A percentile compares a stretch with the other conserved stretches of the same genome.
Conservation (phyloP, 139 green algal species). For the Chlorella vulgaris region DNA sequence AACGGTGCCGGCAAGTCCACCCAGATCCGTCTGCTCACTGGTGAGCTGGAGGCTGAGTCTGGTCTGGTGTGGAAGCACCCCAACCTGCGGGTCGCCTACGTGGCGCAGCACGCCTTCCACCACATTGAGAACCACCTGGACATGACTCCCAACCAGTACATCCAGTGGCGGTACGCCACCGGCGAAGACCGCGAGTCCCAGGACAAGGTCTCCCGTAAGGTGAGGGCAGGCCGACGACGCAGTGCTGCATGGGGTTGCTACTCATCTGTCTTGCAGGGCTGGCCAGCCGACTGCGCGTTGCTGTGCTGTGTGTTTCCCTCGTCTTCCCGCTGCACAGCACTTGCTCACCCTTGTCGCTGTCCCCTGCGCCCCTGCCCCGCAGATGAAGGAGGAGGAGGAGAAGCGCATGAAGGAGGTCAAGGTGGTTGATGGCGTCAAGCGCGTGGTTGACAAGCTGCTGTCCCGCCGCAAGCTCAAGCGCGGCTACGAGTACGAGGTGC, state of each 20-base stretch:
- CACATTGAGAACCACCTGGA: slow-evolving; percentile 80
- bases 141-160: slow-evolving; percentile 74
- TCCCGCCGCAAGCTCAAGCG: slow-evolving; percentile 67
- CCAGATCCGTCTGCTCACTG: slow-evolving; percentile 67
- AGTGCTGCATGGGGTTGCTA: too few relatives aligned
- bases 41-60: slow-evolving; percentile 54
- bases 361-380: too few relatives aligned
- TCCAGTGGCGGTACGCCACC: slow-evolving; percentile 71
- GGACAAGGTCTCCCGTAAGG: slow-evolving; percentile 63
- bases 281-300: background rate
- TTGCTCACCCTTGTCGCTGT: background rate
- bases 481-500: slow-evolving; percentile 80
- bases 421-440: slow-evolving; percentile 59
- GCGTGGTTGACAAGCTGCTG: slow-evolving; percentile 59
- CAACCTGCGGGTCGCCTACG: slow-evolving; percentile 69
- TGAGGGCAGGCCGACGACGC: slow-evolving; percentile 30
- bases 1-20: slow-evolving; percentile 82
- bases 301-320: too few relatives aligned
- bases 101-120: slow-evolving; percentile 66
- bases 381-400: slow-evolving; percentile 85
- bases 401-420: slow-evolving; percentile 79
- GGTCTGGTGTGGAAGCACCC: slow-evolving; percentile 76
- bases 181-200: slow-evolving; percentile 75
- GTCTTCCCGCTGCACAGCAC: background rate
- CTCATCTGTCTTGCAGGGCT: too few relatives aligned